Percentiles rank a stretch among this genome's conserved stretches.
These are phyloP conservation scores for Biscogniauxia sp. DNA, from an alignment of 2,329 filamentous ascomycete species.

Conservation along the genomic window DNA sequence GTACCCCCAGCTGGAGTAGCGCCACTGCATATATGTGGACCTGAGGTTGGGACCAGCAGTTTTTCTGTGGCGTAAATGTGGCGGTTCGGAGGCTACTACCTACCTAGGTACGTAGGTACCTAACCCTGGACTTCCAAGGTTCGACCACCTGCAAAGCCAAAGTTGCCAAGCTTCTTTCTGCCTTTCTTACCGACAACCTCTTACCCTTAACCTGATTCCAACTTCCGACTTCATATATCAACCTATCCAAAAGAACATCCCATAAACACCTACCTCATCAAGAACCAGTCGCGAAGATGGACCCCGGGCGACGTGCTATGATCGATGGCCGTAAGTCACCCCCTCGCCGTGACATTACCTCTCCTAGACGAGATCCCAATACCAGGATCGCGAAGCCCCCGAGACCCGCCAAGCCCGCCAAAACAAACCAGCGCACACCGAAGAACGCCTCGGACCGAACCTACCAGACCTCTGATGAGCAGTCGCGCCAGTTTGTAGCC, in stretches of 20 bases:
- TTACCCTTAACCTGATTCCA: too few relatives aligned
- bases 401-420: conserved; percentile 1
- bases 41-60: too few relatives aligned
- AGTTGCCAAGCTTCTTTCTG: too few relatives aligned
- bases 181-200: too few relatives aligned
- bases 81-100: too few relatives aligned
- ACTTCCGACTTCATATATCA: not conserved
- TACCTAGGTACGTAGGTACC: too few relatives aligned
- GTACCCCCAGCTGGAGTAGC: too few relatives aligned
- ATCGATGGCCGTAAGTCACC: conserved; percentile 46
- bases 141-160: too few relatives aligned
- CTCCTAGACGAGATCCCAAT: conserved; percentile 53
- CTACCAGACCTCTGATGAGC: conserved; percentile 71
- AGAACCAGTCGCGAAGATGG: conserved; percentile 39
- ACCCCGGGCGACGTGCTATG: conserved; percentile 55
- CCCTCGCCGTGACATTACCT: conserved; percentile 49
- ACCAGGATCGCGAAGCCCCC: conserved; percentile 56
- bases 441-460: conserved; percentile 32
- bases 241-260: too few relatives aligned
- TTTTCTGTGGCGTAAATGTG: too few relatives aligned
- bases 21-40: too few relatives aligned
- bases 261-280: not conserved
- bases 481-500: conserved; percentile 80
- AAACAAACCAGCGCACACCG: conserved; percentile 30
- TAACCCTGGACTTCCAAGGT: too few relatives aligned